Evolutionary conservation across 2,329 filamentous ascomycete species (phyloP).

Genomic region (Clathrospora elynae): DNA sequence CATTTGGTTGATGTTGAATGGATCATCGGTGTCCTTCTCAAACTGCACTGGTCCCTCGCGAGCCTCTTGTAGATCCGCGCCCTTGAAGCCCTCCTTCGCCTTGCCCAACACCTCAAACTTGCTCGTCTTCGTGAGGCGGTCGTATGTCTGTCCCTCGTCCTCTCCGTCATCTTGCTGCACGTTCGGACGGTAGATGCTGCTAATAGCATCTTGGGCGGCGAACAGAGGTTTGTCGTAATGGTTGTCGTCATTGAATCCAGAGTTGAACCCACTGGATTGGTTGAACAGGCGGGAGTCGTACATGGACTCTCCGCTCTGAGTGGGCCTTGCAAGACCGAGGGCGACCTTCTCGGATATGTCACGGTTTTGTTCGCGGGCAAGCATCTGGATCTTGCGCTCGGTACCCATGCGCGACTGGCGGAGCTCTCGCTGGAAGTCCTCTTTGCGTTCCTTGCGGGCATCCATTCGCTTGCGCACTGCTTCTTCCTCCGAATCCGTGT

Average conservation of each 20-base stretch:
- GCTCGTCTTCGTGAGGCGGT: conserved; percentile 81
- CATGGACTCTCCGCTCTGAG: conserved; percentile 90
- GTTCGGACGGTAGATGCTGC: conserved; percentile 86
- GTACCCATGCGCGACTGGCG: conserved; percentile 95
- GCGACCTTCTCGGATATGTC: conserved; percentile 98
- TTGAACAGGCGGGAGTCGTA: conserved; percentile 97
- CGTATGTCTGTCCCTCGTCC: conserved; percentile 81
- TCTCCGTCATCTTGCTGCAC: conserved; percentile 73
- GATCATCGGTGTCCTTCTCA: conserved; percentile 84
- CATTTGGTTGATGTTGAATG: conserved; percentile 94
- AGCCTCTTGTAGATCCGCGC: conserved; percentile 78
- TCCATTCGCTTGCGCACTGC: conserved; percentile 77
- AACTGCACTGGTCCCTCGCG: conserved; percentile 95
- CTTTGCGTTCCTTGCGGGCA: conserved; percentile 74
- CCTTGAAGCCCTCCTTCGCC: conserved; percentile 85
- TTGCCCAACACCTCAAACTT: conserved; percentile 88
- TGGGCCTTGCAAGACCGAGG: conserved; percentile 91
- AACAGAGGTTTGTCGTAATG: conserved; percentile 97
- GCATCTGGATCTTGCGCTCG: conserved; percentile 86
- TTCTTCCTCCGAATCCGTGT: conserved; percentile 63
- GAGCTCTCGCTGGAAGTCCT: conserved; percentile 85
- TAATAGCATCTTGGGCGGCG: conserved; percentile 91
- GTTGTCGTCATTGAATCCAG: conserved; percentile 96
- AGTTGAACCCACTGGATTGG: conserved; percentile 86
- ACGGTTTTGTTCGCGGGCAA: conserved; percentile 92